phyloP scores from a whole-genome alignment of 2,329 filamentous ascomycete species.

The Botryosphaeria agaves region DNA sequence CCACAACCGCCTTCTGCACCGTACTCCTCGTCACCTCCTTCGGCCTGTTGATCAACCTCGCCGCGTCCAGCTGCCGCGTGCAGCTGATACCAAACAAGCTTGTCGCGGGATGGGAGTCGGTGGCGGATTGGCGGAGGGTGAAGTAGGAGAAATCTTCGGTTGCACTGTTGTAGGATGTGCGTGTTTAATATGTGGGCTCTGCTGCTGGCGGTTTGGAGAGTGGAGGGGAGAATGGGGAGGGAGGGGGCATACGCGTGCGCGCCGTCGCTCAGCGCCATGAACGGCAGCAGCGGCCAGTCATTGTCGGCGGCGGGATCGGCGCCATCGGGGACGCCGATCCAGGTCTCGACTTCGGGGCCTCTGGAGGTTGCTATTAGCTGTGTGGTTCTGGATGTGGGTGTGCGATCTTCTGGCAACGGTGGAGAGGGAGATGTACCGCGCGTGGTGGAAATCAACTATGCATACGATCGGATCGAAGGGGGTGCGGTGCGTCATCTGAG shows the following conservation, averaged over 20 bases:
- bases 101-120: slow-evolving; percentile 39
- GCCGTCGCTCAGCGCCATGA: slow-evolving; percentile 93
- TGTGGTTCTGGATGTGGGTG: neutral
- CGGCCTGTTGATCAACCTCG: slow-evolving; percentile 57
- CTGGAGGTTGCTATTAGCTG: slow-evolving; percentile 18
- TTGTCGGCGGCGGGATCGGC: slow-evolving; percentile 66
- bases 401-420: neutral
- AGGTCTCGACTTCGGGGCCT: slow-evolving; percentile 85
- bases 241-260: slow-evolving; percentile 60
- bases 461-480: slow-evolving; percentile 29
- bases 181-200: slow-evolving; percentile 1
- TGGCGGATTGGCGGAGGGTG: slow-evolving; percentile 47
- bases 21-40: slow-evolving; percentile 91
- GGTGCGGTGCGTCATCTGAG: slow-evolving; percentile 3
- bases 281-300: slow-evolving; percentile 81
- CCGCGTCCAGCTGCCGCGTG: slow-evolving; percentile 75
- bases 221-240: neutral
- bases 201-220: neutral
- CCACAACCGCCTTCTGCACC: slow-evolving; percentile 94
- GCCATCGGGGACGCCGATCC: slow-evolving; percentile 64
- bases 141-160: slow-evolving; percentile 98
- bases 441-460: slow-evolving; percentile 37
- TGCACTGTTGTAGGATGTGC: slow-evolving; percentile 32
- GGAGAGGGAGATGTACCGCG: slow-evolving; percentile 15
- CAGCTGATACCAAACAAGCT: slow-evolving; percentile 94